phyloP scores from a whole-genome alignment of 495 filamentous ascomycete species.

The Xylaria sp. region DNA sequence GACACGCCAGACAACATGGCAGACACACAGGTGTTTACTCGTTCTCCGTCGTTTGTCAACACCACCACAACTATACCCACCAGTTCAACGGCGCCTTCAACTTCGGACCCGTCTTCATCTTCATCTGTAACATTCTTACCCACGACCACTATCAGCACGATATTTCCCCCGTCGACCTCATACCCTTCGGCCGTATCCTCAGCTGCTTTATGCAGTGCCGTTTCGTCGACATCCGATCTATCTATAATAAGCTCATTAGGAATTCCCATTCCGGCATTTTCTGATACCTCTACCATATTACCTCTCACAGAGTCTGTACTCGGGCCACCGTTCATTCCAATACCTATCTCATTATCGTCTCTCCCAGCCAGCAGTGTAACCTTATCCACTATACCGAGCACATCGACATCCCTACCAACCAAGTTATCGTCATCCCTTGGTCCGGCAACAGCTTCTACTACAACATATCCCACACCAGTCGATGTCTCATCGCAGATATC shows the following conservation, averaged over 20 bases:
- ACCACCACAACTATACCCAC: neutral
- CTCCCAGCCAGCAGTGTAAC: neutral
- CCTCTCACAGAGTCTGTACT: neutral
- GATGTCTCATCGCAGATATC: neutral
- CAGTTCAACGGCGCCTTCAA: neutral
- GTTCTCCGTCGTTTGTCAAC: conserved; percentile 5
- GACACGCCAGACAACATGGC: neutral
- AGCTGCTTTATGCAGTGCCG: neutral
- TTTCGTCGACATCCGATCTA: neutral
- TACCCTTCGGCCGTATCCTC: neutral
- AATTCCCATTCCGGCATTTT: neutral
- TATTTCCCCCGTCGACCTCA: neutral
- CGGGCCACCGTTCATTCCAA: neutral
- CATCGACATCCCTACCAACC: neutral
- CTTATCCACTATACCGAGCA: neutral
- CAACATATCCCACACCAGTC: neutral
- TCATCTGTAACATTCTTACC: neutral
- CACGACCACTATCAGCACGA: neutral
- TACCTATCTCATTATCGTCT: conserved; percentile 2
- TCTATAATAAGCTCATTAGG: neutral
- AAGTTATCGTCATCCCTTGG: neutral
- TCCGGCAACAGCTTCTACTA: neutral
- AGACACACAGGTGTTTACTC: neutral
- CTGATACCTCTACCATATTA: neutral
- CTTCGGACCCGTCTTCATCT: neutral